Base-by-base conservation (phyloP, 345 rosid genomes). In the Eucalyptus viminalis region DNA sequence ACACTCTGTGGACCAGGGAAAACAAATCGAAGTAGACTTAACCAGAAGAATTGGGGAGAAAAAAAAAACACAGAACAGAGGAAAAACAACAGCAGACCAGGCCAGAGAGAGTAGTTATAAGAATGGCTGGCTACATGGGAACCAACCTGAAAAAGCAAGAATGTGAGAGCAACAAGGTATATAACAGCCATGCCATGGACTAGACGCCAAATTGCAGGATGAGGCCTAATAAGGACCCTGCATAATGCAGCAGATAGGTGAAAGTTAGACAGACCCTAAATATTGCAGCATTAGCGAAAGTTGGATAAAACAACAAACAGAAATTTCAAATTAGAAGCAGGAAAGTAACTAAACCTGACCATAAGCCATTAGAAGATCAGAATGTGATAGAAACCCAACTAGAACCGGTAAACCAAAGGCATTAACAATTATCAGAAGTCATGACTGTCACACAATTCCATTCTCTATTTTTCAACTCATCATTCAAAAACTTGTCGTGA, bases 151-250 rank as follows among this genome's bases (percentile, higher is more conserved):
- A 98, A 98, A 92, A 98, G 99, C 90, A 96, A 95, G 93, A 98
- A 98, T 45, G 99, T 95, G 87, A 98, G 98, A 86, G 96, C 92
- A 88, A 97, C 98, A 83, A 98, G 95, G 93, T 98, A 98, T 87
- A 96, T 90, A 86, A 98, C 96, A 58, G 99, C 99, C 98, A 98
- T 91, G 90, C 99, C 99, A 91, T 98, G 99, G 93, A 96, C 99
- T 92, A 98, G 92, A 47, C 99, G 98, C 99, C 99, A 98, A 89
- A 97, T 93, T 90, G 99, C 99, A 87, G 99, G 99, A 92, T 98
- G 99, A 47, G 99, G 99, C 91, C 99, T 95, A 49, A 98, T 98
- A 43, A 98, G 94, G 80, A 98, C 94, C 90, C 99, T 98, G 94
- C 58, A 91, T 91, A 50, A 93, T 86, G 87, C 53, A 29, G 40